A percentile compares a stretch with the other conserved stretches of the same genome.
Evolutionary conservation across 768 basidiomycete species (phyloP).

Genomic region (Steccherinum ochraceum): DNA sequence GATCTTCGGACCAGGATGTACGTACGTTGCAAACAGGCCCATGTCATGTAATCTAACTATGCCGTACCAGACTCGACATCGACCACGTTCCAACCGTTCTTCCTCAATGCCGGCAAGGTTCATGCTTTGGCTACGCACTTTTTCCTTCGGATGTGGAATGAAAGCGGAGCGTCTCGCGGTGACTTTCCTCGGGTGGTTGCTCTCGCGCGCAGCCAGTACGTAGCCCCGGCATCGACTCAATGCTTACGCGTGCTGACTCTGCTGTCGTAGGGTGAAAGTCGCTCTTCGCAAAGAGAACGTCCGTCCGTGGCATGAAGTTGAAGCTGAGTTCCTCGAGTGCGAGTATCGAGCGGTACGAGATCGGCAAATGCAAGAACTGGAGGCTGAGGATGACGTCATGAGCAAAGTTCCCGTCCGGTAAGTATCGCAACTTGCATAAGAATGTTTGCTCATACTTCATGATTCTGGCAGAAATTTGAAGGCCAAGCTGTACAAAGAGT

Average conservation of each 20-base stretch:
- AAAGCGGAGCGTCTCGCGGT: constrained; percentile 67
- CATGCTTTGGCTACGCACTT: constrained; percentile 79
- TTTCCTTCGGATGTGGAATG: constrained; percentile 91
- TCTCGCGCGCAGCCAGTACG: constrained; percentile 80
- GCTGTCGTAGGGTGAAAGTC: constrained; percentile 54
- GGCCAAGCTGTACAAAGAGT: constrained; percentile 82
- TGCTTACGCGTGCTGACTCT: constrained; percentile 5
- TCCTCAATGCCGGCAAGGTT: constrained; percentile 77
- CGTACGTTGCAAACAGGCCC: no score
- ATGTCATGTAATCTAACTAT: background rate
- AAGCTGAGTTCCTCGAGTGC: constrained; percentile 71
- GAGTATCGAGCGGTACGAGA: constrained; percentile 85
- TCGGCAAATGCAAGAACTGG: constrained; percentile 86
- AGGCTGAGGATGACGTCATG: constrained; percentile 80
- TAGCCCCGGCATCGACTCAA: no score
- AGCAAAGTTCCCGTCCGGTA: constrained; percentile 84
- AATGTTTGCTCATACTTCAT: background rate
- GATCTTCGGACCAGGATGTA: constrained; percentile 82
- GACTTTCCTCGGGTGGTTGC: constrained; percentile 79
- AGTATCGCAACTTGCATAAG: constrained; percentile 18
- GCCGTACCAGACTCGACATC: constrained; percentile 59
- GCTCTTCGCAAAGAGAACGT: constrained; percentile 70
- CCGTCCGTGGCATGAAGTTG: constrained; percentile 79
- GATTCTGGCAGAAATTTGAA: constrained; percentile 58
- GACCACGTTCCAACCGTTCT: constrained; percentile 80